These are phyloP conservation scores for Annulohypoxylon nitens DNA, from an alignment of 495 filamentous ascomycete genomes.

Conservation along the genomic window DNA sequence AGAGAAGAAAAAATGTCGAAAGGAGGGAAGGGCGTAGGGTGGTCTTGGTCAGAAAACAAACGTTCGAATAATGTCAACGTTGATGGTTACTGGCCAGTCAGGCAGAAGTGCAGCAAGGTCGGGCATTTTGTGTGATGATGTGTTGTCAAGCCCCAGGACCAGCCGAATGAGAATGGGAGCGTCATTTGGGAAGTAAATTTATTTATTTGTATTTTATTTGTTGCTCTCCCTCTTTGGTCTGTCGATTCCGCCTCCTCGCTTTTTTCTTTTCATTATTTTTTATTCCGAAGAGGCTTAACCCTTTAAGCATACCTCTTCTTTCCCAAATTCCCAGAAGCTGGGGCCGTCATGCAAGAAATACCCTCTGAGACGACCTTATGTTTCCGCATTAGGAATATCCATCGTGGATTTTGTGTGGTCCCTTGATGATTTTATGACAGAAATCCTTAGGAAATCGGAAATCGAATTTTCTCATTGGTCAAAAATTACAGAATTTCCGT, in stretches of 20 bases:
- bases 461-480: constrained; percentile 50
- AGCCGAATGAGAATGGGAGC: constrained; percentile 40
- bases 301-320: constrained; percentile 11
- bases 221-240: constrained; percentile 4
- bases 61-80: constrained; percentile 43
- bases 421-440: constrained; percentile 24
- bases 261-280: constrained; percentile 8
- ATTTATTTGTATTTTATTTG: constrained; percentile 23
- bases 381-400: constrained; percentile 40
- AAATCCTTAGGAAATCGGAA: constrained; percentile 35
- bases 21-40: constrained; percentile 13
- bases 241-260: constrained; percentile 13
- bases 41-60: constrained; percentile 41
- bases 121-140: constrained; percentile 62
- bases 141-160: constrained; percentile 50
- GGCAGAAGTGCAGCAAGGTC: constrained; percentile 65
- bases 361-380: constrained; percentile 34
- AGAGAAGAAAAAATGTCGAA: constrained; percentile 20
- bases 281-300: constrained; percentile 29
- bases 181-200: constrained; percentile 36
- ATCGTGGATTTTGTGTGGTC: constrained; percentile 18
- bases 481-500: constrained; percentile 39
- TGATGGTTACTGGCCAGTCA: constrained; percentile 58
- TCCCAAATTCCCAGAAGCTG: constrained; percentile 14
- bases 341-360: constrained; percentile 44